Evolutionary conservation across 306 rosid genomes (phyloP), one percentile per base, ranked within the genome.

Genomic region (Cucumis hystrix): DNA sequence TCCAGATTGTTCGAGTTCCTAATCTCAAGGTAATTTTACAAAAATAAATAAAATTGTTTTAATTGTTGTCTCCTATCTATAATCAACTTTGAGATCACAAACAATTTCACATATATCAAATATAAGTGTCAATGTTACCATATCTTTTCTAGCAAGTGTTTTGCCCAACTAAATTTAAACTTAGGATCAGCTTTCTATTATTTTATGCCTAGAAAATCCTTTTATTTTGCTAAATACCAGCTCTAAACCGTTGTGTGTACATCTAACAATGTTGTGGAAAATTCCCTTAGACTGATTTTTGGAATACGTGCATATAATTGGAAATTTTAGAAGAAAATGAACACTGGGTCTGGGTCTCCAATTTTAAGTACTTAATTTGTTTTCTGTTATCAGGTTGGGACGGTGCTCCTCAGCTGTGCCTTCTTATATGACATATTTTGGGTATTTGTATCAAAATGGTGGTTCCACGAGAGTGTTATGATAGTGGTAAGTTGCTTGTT

Each of bases 391-490:
- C 88, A 96, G 99, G 99, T 96, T 75, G 99, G 98, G 77, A 92
- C 98, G 69, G 93, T 96, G 83, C 99, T 96, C 85, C 99, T 96
- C 75, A 85, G 97, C 71, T 96, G 99, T 83, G 93, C 99, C 64
- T 92, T 96, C 79, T 79, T 96, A 64, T 96, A 96, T 49, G 99
- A 96, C 85, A 96, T 96, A 82, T 89, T 96, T 77, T 96, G 99
- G 99, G 99, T 96, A 15, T 96, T 96, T 37, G 92, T 96, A 80
- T 96, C 99, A 16, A 92, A 96, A 82, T 79, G 88, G 96, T 92
- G 92, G 99, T 96, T 96, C 88, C 90, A 89, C 78, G 97, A 96
- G 91, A 96, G 99, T 63, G 99, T 96, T 83, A 96, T 96, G 99
- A 96, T 96, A 91, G 99, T 92, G 93, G 99, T 92, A 77, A 85